A percentile compares a stretch with the other conserved stretches of the same genome.
Evolutionary conservation across 2,329 filamentous ascomycete species (phyloP).

Genomic region (Huntiella omanensis): DNA sequence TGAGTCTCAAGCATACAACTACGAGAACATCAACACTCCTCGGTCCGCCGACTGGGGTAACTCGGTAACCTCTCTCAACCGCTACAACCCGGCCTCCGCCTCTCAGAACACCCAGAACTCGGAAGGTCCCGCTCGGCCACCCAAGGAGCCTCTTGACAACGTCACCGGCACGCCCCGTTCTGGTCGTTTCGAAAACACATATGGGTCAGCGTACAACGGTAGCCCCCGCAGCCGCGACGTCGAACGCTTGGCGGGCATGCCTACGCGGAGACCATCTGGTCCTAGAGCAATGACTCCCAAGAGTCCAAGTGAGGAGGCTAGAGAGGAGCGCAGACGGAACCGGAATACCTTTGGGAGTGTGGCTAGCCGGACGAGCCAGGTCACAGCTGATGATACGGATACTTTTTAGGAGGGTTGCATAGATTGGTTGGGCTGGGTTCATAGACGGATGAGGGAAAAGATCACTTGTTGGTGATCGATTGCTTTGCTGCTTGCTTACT

Average conservation of each 20-base stretch:
- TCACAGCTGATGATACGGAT: slow-evolving; percentile 19
- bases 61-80: slow-evolving; percentile 38
- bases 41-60: slow-evolving; percentile 43
- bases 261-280: slow-evolving; percentile 35
- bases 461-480: slow-evolving; percentile 3
- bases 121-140: slow-evolving; percentile 36
- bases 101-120: slow-evolving; percentile 27
- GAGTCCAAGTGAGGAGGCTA: slow-evolving; percentile 25
- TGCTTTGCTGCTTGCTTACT: not conserved
- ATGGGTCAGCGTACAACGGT: slow-evolving; percentile 32
- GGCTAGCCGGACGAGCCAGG: slow-evolving; percentile 17
- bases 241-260: slow-evolving; percentile 31
- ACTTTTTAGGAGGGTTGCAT: slow-evolving; percentile 25
- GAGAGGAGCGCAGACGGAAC: slow-evolving; percentile 33
- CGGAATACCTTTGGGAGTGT: slow-evolving; percentile 37
- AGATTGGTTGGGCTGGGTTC: not conserved
- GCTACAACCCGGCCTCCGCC: slow-evolving; percentile 28
- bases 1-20: slow-evolving; percentile 54
- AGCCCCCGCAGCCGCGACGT: slow-evolving; percentile 40
- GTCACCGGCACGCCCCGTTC: not conserved
- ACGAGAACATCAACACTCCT: slow-evolving; percentile 40
- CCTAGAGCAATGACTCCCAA: slow-evolving; percentile 43
- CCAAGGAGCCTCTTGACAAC: slow-evolving; percentile 40
- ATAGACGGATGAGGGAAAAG: not conserved
- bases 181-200: slow-evolving; percentile 19